Evolutionary conservation across 164 flowering plant species (phyloP).

Genomic region (Echeveria elegans): DNA sequence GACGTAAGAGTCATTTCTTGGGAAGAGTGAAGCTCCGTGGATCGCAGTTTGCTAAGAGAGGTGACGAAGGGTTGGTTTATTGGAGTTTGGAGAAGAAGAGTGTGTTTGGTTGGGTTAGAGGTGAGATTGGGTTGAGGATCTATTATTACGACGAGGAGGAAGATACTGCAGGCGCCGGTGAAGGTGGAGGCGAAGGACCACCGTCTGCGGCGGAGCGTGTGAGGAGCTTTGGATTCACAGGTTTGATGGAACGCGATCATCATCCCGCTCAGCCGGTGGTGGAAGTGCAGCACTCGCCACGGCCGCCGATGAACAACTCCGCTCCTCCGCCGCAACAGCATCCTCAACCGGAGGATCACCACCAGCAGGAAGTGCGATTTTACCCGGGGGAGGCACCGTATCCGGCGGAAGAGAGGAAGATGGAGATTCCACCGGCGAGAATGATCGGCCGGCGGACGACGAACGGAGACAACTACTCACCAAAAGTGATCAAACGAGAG

Average conservation of each 20-base stretch:
- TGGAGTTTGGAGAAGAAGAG: conserved; percentile 81
- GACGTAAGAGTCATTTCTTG: conserved; percentile 63
- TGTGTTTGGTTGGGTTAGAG: conserved; percentile 78
- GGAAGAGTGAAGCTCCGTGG: conserved; percentile 81
- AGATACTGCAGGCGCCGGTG: conserved; percentile 1
- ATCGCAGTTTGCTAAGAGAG: conserved; percentile 52
- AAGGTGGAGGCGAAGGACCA: neutral
- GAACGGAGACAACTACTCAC: neutral
- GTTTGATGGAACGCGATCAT: conserved; percentile 21
- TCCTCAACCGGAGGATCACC: conserved; percentile 1
- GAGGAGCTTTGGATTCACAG: conserved; percentile 17
- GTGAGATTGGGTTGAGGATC: conserved; percentile 67
- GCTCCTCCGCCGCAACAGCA: conserved; percentile 1
- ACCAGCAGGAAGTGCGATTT: conserved; percentile 1
- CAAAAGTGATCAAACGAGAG: conserved; percentile 18
- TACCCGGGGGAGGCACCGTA: neutral
- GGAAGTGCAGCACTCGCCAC: conserved; percentile 32
- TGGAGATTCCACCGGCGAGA: conserved; percentile 42
- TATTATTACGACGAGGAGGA: conserved; percentile 57
- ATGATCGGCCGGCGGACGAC: conserved; percentile 21
- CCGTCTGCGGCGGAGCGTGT: conserved; percentile 18
- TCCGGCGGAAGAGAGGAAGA: conserved; percentile 38
- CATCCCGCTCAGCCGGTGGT: conserved; percentile 30
- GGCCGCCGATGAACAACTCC: conserved; percentile 14
- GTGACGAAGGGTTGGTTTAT: conserved; percentile 66